Percentiles rank a stretch among this genome's conserved stretches.
Conservation (phyloP, 805 yeast species). For the Yueomyces sinensis region DNA sequence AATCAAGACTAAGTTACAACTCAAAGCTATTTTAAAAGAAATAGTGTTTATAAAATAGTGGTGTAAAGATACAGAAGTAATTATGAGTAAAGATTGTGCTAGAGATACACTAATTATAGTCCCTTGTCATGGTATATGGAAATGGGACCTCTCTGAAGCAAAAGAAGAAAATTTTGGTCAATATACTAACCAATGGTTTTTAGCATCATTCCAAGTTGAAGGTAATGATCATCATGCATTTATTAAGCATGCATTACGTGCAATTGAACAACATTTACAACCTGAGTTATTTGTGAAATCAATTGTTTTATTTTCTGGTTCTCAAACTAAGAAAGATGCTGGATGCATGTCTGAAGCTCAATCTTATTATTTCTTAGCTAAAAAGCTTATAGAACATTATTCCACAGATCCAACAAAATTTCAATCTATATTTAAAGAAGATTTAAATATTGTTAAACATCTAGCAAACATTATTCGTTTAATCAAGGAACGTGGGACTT, state of each 20-base stretch:
- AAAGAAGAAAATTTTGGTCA: conserved; percentile 31
- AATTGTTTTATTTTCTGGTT: conserved; percentile 47
- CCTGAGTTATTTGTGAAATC: conserved; percentile 10
- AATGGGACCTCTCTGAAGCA: neutral
- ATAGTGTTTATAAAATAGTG: no score
- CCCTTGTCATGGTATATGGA: conserved; percentile 58
- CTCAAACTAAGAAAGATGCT: conserved; percentile 48
- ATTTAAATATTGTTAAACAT: neutral
- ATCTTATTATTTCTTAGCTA: conserved; percentile 39
- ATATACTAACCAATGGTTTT: conserved; percentile 42
- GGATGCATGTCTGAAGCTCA: conserved; percentile 48
- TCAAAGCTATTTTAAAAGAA: no score
- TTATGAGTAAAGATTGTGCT: neutral
- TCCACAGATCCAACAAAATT: neutral
- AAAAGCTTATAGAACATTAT: conserved; percentile 14
- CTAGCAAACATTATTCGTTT: neutral
- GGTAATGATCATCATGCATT: conserved; percentile 59
- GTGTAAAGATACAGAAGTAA: no score
- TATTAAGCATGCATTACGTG: conserved; percentile 41
- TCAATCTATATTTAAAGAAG: conserved; percentile 4
- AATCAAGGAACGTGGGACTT: conserved; percentile 2
- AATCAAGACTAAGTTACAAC: no score
- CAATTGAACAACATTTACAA: conserved; percentile 26
- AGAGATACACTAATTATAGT: conserved; percentile 36
- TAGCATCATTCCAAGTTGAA: conserved; percentile 55